Evolutionary conservation across 345 rosid genomes (phyloP).

Genomic region (Populus tremula): DNA sequence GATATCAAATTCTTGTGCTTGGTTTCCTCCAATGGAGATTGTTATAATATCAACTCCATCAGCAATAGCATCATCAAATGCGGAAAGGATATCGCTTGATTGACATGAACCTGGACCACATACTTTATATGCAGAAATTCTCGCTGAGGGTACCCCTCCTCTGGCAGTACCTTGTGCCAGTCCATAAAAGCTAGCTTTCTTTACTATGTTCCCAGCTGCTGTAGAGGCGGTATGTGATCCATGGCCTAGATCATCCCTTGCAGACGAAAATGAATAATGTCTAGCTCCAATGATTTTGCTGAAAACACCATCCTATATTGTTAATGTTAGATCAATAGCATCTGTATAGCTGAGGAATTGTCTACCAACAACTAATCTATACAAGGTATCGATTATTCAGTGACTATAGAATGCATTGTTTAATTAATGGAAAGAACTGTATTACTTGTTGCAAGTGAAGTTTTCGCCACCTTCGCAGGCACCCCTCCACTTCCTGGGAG

Average conservation of each 20-base stretch:
- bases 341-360: too few relatives aligned
- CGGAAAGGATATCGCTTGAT: neutral
- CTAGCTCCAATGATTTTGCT: slow-evolving; percentile 6
- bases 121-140: neutral
- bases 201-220: neutral
- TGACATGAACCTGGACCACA: neutral
- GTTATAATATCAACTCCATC: neutral
- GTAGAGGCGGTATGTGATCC: neutral
- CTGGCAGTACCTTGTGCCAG: neutral
- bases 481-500: slow-evolving; percentile 14
- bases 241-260: neutral
- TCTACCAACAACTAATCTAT: too few relatives aligned
- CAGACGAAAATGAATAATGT: neutral
- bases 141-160: neutral
- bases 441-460: slow-evolving; percentile 17
- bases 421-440: neutral
- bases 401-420: too few relatives aligned
- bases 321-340: neutral
- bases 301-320: neutral
- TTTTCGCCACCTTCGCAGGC: neutral
- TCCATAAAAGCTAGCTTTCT: neutral
- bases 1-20: neutral
- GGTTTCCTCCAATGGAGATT: neutral
- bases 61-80: neutral
- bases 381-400: too few relatives aligned